These are phyloP conservation scores for Kodamaea suecica DNA, from an alignment of 1,139 yeast genomes.

Conservation along the genomic window DNA sequence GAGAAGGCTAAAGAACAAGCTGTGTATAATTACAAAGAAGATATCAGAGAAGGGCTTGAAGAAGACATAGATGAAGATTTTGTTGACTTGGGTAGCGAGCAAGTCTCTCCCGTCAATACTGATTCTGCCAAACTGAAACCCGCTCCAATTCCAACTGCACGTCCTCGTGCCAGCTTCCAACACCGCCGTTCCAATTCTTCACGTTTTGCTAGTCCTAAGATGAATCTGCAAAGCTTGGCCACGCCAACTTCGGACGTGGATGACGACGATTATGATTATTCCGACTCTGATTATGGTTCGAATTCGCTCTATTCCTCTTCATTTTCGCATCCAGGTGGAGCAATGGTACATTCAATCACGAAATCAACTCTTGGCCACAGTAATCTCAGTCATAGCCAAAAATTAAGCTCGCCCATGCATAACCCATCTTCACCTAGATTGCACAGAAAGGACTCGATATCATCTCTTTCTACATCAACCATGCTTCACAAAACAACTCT, in stretches of 20 bases:
- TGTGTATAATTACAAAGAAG: slow-evolving; percentile 1
- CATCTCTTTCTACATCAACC: slow-evolving; percentile 29
- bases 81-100: slow-evolving; percentile 2
- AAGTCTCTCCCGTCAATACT: not conserved
- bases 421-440: slow-evolving; percentile 8
- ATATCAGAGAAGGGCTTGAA: not conserved
- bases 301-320: slow-evolving; percentile 29
- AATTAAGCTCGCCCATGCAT: slow-evolving; percentile 1
- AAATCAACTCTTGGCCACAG: slow-evolving; percentile 11
- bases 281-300: slow-evolving; percentile 31
- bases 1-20: slow-evolving; percentile 26
- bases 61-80: slow-evolving; percentile 1
- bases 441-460: slow-evolving; percentile 26
- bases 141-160: not conserved
- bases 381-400: not conserved
- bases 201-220: slow-evolving; percentile 10
- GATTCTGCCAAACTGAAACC: not conserved
- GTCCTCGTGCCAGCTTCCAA: not conserved
- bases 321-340: slow-evolving; percentile 24
- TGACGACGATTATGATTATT: slow-evolving; percentile 23
- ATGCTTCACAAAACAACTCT: slow-evolving; percentile 45
- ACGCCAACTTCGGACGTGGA: slow-evolving; percentile 9
- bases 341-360: slow-evolving; percentile 44
- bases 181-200: slow-evolving; percentile 7
- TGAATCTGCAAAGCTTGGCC: slow-evolving; percentile 3